These are phyloP conservation scores for Sanguinoderma infundibulare DNA, from an alignment of 1,284 basidiomycete species.

Conservation along the genomic window DNA sequence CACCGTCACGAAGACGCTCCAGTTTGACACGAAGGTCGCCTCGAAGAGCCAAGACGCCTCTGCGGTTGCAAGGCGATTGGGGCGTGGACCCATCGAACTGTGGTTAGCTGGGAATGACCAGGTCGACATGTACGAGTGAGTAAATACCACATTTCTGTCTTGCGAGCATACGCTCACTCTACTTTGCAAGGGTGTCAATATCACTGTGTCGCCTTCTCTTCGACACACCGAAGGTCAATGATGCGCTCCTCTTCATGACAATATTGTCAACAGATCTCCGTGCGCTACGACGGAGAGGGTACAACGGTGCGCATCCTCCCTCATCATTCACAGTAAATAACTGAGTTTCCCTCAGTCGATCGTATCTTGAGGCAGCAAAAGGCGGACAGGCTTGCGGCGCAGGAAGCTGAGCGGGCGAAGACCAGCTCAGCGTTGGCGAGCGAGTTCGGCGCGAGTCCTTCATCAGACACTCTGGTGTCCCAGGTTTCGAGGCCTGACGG, in stretches of 20 bases:
- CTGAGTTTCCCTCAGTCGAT: conserved; percentile 62
- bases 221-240: conserved; percentile 76
- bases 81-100: conserved; percentile 70
- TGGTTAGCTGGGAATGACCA: conserved; percentile 78
- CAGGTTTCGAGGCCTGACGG: conserved; percentile 7
- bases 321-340: not conserved
- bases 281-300: conserved; percentile 85
- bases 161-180: not conserved
- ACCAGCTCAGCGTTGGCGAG: conserved; percentile 3
- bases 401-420: conserved; percentile 44
- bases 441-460: conserved; percentile 11
- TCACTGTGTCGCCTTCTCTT: conserved; percentile 81
- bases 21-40: conserved; percentile 51
- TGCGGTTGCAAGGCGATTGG: conserved; percentile 67
- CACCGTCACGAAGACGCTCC: conserved; percentile 62
- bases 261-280: conserved; percentile 90
- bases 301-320: conserved; percentile 59
- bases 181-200: conserved; percentile 66
- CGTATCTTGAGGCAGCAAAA: conserved; percentile 88
- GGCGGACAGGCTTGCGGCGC: conserved; percentile 69
- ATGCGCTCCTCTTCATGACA: conserved; percentile 89
- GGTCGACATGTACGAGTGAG: conserved; percentile 93
- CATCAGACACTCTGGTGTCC: conserved; percentile 18
- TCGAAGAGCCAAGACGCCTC: conserved; percentile 71
- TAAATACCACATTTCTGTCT: conserved; percentile 18